Evolutionary conservation across 495 filamentous ascomycete species (phyloP), one percentile per base, ranked within the genome.

Genomic region (Lasiosphaeriaceae sp.): DNA sequence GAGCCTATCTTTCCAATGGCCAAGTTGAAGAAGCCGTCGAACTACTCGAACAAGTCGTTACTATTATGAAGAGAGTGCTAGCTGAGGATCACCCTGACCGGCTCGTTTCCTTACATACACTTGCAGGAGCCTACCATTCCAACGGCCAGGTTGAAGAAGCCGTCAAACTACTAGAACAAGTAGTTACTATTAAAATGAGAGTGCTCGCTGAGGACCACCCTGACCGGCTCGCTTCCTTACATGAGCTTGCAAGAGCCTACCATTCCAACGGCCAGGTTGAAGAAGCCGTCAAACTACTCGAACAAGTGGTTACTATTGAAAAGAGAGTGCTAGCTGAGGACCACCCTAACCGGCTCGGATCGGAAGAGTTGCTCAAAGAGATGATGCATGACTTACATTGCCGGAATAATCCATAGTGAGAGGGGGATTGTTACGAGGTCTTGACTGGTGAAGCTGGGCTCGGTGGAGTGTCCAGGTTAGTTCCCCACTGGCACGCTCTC

Each of bases 11-110:
- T 26, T 0, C 8, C 11, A 50, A 54, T 29, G 55, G 58, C 14
- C 48, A 58, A 39, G 31, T 44, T 1, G 43, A 55, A 35, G 26
- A 76, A 54, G 74, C 71, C 34, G 58, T 74, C 12, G 14, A 64
- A 43, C 53, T 77, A 46, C 58, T 77, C 12, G 64, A 78, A 59
- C 62, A 68, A 21, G 69, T 74, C 17, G 67, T 75, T 2, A 11
- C 55, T 49, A 12, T 60, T 76, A 19, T 1, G 6, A n/a, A 3
- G 56, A 54, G 43, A 53, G 9, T 58, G 19, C 63, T 54, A 23
- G 47, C 34, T 47, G 49, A 68, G 55, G 61, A 67, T 7, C 50
- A 74, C 56, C 55, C 56, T 16, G 14, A 41, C 47, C 65, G 66
- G 53, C 64, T 75, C 19, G 22, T 41, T 17, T 76, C 71, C 29